Conservation (phyloP, 139 green algal genomes). For the Volvox africanus region DNA sequence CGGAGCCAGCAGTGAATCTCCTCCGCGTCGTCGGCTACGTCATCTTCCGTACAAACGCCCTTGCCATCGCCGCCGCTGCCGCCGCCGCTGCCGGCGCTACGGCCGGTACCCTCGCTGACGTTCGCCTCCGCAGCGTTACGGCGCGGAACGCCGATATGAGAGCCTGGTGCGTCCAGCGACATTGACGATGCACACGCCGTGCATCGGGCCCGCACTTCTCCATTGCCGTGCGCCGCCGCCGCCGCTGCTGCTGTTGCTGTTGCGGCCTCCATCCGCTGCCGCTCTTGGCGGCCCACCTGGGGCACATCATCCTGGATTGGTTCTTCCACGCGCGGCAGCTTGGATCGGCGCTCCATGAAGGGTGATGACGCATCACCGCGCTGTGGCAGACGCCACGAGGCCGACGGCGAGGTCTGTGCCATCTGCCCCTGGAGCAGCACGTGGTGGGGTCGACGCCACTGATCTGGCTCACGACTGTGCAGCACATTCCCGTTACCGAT, state of each 20-base stretch:
- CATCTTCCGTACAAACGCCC: not conserved
- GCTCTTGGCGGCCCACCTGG: not conserved
- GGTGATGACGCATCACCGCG: not conserved
- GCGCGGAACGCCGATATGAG: not conserved
- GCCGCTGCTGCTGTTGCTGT: not conserved
- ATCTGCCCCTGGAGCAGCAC: too few species aligned
- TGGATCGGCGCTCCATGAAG: not conserved
- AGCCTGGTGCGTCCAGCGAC: not conserved
- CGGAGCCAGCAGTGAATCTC: not conserved
- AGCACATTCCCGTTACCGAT: too few species aligned
- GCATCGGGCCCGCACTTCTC: not conserved
- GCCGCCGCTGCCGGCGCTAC: not conserved
- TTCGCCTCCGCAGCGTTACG: too few species aligned
- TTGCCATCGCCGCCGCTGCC: not conserved
- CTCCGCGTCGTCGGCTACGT: not conserved
- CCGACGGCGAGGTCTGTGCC: too few species aligned
- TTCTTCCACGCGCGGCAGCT: conserved; percentile 7
- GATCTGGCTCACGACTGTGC: too few species aligned
- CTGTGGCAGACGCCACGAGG: too few species aligned
- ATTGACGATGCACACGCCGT: not conserved
- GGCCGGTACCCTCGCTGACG: not conserved
- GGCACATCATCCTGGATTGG: not conserved
- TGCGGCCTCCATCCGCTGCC: not conserved
- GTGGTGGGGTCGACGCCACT: too few species aligned
- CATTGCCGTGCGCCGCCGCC: not conserved